Evolutionary conservation across 2,329 filamentous ascomycete genomes (phyloP).

Genomic region (Aureobasidium sp.): DNA sequence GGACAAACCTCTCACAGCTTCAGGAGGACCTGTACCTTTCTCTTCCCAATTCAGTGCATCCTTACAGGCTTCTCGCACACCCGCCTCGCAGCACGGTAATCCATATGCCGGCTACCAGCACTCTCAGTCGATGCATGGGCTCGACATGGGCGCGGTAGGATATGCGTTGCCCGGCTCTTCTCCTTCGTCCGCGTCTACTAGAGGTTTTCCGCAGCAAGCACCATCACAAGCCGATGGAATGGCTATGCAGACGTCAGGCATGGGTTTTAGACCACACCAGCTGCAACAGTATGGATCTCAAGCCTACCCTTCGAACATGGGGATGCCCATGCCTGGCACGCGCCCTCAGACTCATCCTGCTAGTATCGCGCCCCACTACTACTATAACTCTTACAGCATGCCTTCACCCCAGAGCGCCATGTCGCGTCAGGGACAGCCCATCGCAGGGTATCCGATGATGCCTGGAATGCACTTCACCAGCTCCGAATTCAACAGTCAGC

Average conservation of each 20-base stretch:
- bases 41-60: not conserved
- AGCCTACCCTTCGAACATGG: not conserved
- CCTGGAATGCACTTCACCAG: not conserved
- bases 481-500: not conserved
- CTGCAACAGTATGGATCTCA: not conserved
- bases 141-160: slow-evolving; percentile 9
- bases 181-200: not conserved
- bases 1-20: not conserved
- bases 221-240: not conserved
- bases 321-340: not conserved
- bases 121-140: not conserved
- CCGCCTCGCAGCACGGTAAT: not conserved
- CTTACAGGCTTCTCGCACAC: not conserved
- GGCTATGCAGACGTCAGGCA: not conserved
- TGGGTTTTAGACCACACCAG: not conserved
- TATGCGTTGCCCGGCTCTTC: not conserved
- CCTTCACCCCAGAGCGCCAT: not conserved
- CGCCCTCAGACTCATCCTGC: not conserved
- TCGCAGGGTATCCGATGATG: not conserved
- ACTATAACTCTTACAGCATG: not conserved
- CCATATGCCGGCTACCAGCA: not conserved
- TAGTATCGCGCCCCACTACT: not conserved
- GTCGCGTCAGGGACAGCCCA: not conserved
- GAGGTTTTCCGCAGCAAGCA: not conserved
- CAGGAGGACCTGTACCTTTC: not conserved